A percentile compares a stretch with the other conserved stretches of the same genome.
Evolutionary conservation across 2,329 filamentous ascomycete species (phyloP).

Genomic region (Cladobotryum mycophilum): DNA sequence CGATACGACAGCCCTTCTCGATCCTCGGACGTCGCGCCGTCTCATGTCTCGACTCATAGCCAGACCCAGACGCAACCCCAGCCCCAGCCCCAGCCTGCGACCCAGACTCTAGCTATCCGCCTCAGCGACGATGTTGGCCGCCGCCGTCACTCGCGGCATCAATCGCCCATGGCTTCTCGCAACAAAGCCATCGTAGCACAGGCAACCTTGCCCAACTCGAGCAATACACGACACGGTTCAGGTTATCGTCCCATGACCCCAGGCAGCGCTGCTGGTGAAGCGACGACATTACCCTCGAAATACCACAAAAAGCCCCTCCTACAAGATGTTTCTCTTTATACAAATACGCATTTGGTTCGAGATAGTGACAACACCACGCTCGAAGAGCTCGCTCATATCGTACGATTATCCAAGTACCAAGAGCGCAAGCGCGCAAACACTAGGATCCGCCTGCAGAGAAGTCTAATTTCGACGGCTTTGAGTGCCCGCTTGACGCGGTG

Average conservation of each 20-base stretch:
- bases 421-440: constrained; percentile 72
- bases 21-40: constrained; percentile 31
- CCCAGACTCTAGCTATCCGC: constrained; percentile 37
- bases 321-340: constrained; percentile 60
- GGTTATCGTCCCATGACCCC: constrained; percentile 22
- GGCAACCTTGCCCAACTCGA: constrained; percentile 25
- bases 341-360: constrained; percentile 53
- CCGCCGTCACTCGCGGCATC: constrained; percentile 28
- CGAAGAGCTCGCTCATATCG: constrained; percentile 71
- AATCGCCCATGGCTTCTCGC: constrained; percentile 33
- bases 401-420: constrained; percentile 73
- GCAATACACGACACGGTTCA: constrained; percentile 23
- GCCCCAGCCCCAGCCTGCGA: constrained; percentile 14
- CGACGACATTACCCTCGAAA: constrained; percentile 6
- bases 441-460: constrained; percentile 66
- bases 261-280: constrained; percentile 29
- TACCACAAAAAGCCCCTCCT: constrained; percentile 49
- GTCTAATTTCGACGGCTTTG: constrained; percentile 66
- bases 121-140: constrained; percentile 39
- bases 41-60: neutral
- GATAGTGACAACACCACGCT: constrained; percentile 63
- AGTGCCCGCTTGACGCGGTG: constrained; percentile 69
- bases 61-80: neutral
- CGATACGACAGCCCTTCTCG: constrained; percentile 49
- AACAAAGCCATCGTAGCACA: constrained; percentile 45